A percentile compares a stretch with the other conserved stretches of the same genome.
Evolutionary conservation across 371 early-diverging fungal species (phyloP).

Genomic region (Saksenaea vasiformis): DNA sequence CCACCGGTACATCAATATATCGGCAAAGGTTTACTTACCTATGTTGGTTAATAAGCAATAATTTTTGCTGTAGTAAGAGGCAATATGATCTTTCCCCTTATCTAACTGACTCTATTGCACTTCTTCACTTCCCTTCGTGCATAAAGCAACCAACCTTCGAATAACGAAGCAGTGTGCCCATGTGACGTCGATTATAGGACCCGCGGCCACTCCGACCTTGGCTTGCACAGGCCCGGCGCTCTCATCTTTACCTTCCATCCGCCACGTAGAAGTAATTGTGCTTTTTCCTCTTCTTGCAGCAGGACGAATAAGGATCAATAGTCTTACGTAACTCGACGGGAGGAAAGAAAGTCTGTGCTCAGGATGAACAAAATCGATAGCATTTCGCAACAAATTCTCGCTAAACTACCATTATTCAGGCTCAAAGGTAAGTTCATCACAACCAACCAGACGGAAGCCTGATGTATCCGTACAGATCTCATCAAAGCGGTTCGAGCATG

Average conservation of each 20-base stretch:
- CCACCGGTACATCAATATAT: too few relatives aligned
- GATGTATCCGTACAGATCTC: conserved; percentile 63
- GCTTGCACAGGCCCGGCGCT: background rate
- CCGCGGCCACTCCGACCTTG: background rate
- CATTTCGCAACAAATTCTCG: conserved; percentile 55
- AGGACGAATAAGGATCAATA: background rate
- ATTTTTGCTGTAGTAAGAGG: too few relatives aligned
- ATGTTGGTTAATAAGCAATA: too few relatives aligned
- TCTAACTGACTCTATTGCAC: too few relatives aligned
- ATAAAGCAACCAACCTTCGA: too few relatives aligned
- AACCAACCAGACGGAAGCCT: background rate
- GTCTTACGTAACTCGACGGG: background rate
- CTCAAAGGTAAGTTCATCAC: conserved; percentile 39
- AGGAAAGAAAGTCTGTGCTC: background rate
- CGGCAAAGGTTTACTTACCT: too few relatives aligned
- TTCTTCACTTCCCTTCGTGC: too few relatives aligned
- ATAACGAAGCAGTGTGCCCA: background rate
- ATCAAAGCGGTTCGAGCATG: conserved; percentile 95
- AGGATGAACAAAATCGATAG: conserved; percentile 53
- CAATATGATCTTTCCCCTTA: too few relatives aligned
- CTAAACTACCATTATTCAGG: conserved; percentile 51
- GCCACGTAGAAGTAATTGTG: background rate
- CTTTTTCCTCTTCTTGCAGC: background rate
- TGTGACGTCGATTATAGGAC: too few relatives aligned
- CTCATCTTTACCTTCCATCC: background rate